Evolutionary conservation across 2,329 filamentous ascomycete genomes (phyloP).

Genomic region (Leptographium galeiforme): DNA sequence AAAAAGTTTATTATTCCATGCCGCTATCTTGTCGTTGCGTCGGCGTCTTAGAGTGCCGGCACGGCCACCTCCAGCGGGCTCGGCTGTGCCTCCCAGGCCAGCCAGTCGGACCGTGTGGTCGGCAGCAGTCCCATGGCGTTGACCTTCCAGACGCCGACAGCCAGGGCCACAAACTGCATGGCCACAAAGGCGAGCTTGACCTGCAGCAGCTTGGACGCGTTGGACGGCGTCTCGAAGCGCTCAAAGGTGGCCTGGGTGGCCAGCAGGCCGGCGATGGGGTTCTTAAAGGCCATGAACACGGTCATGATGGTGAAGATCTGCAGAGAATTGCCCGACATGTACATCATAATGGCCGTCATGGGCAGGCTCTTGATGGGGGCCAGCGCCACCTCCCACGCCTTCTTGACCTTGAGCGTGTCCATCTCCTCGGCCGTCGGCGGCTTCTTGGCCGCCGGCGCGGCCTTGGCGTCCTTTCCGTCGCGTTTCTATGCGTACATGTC

Average conservation of each 20-base stretch:
- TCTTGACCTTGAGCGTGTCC: slow-evolving; percentile 93
- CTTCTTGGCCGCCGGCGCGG: slow-evolving; percentile 29
- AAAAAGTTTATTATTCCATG: background rate
- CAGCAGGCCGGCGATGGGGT: slow-evolving; percentile 72
- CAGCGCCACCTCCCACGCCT: slow-evolving; percentile 94
- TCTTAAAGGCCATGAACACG: slow-evolving; percentile 99
- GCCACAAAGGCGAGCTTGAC: slow-evolving; percentile 81
- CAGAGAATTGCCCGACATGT: slow-evolving; percentile 97
- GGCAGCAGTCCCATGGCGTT: slow-evolving; percentile 92
- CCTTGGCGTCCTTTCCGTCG: slow-evolving; percentile 18
- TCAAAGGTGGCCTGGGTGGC: slow-evolving; percentile 79
- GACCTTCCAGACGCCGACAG: slow-evolving; percentile 86
- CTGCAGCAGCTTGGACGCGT: slow-evolving; percentile 56
- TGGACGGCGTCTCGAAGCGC: slow-evolving; percentile 75
- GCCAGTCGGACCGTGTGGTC: slow-evolving; percentile 94
- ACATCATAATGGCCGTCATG: slow-evolving; percentile 99
- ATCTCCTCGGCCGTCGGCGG: slow-evolving; percentile 69
- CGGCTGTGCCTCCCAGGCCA: slow-evolving; percentile 81
- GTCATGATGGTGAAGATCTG: slow-evolving; percentile 99
- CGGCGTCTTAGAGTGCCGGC: slow-evolving; percentile 35
- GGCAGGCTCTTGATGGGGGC: slow-evolving; percentile 87
- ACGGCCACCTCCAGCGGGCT: slow-evolving; percentile 54
- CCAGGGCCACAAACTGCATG: slow-evolving; percentile 75
- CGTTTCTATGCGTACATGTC: slow-evolving; percentile 22
- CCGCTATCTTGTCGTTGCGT: background rate